Percentiles rank a stretch among this genome's conserved stretches.
Evolutionary conservation across 805 yeast species (phyloP).

Genomic region (Myxozyma neglecta): DNA sequence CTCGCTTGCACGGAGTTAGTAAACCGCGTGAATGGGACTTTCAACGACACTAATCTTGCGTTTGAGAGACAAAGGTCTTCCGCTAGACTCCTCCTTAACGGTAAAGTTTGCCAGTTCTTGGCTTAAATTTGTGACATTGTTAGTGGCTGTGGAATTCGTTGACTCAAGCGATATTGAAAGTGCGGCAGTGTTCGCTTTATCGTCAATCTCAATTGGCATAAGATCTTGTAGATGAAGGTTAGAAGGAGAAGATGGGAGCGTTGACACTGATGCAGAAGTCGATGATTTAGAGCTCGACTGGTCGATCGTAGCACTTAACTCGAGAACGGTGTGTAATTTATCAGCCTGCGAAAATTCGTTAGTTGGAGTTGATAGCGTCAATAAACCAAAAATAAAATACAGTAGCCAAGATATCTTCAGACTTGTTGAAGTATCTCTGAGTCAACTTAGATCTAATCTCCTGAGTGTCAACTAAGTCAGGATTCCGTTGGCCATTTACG

Average conservation of each 20-base stretch:
- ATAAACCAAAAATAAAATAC: neutral
- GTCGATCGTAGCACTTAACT: neutral
- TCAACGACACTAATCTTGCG: constrained; percentile 27
- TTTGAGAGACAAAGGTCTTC: constrained; percentile 2
- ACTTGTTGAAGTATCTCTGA: constrained; percentile 9
- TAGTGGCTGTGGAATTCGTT: neutral
- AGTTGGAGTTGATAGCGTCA: neutral
- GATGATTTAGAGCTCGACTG: neutral
- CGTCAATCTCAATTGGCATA: neutral
- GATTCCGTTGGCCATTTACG: neutral
- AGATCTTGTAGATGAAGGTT: neutral
- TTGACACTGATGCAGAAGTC: neutral
- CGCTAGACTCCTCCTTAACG: neutral
- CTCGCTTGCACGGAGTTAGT: neutral
- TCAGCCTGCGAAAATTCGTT: constrained; percentile 5
- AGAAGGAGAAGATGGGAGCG: neutral
- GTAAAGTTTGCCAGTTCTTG: neutral
- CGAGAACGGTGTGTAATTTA: constrained; percentile 2
- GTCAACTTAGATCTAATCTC: neutral
- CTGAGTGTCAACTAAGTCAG: constrained; percentile 1
- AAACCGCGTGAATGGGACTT: constrained; percentile 8
- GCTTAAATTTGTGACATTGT: neutral
- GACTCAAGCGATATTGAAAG: neutral
- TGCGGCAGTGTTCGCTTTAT: neutral
- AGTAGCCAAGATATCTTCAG: neutral